Conservation (phyloP, 2,329 filamentous ascomycete genomes). For the Colletotrichum chlorophyti region DNA sequence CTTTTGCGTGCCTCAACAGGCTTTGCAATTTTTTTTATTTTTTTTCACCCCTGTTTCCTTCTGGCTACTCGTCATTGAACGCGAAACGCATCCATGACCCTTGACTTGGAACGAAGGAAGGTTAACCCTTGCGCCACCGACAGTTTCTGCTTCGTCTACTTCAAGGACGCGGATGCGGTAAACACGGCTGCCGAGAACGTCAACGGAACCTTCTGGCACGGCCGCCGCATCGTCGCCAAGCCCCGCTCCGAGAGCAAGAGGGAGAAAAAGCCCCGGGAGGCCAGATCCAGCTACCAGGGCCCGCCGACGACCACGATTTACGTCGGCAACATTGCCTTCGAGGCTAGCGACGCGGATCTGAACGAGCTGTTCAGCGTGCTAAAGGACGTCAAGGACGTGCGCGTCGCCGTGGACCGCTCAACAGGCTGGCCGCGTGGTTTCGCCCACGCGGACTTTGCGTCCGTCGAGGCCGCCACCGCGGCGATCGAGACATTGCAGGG, state of each 20-base stretch:
- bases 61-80: too few species aligned
- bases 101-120: too few species aligned
- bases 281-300: neutral
- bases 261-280: neutral
- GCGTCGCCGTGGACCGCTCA: constrained; percentile 81
- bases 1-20: too few species aligned
- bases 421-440: constrained; percentile 85
- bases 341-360: constrained; percentile 83
- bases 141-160: constrained; percentile 25
- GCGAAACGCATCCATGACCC: too few species aligned
- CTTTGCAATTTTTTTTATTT: too few species aligned
- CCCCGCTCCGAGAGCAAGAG: neutral
- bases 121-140: neutral
- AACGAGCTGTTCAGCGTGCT: constrained; percentile 78
- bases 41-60: too few species aligned
- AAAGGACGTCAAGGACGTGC: constrained; percentile 74
- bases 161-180: neutral
- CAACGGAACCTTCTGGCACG: constrained; percentile 30
- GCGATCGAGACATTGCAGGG: constrained; percentile 63
- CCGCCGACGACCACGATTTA: constrained; percentile 62
- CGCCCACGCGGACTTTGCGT: constrained; percentile 81
- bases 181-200: constrained; percentile 13
- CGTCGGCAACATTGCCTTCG: constrained; percentile 86
- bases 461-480: constrained; percentile 67
- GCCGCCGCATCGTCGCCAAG: constrained; percentile 22